Conservation (phyloP, 352 stramenopile genomes). For the Phytophthora constricta region DNA sequence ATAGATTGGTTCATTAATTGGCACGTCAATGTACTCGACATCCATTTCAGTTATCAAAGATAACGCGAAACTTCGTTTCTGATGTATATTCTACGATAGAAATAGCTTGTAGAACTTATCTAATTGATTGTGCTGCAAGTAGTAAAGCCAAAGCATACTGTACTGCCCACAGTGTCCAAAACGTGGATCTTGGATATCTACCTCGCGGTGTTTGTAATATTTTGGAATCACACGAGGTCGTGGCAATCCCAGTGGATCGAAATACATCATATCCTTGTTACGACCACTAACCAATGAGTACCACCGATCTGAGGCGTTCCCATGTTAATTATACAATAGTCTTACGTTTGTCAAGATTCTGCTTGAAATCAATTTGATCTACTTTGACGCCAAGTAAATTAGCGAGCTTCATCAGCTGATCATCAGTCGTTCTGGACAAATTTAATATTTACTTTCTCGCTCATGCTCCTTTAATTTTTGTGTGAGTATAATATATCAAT, state of each 20-base stretch:
- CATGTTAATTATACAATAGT: slow-evolving; percentile 12
- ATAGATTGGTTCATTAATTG: no score
- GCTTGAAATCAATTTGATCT: slow-evolving; percentile 15
- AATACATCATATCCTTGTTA: slow-evolving; percentile 11
- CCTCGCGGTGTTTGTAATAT: background rate
- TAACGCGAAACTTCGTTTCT: background rate
- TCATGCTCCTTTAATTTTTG: background rate
- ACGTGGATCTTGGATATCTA: background rate
- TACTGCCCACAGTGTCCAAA: background rate
- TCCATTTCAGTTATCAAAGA: background rate
- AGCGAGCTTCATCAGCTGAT: slow-evolving; percentile 4
- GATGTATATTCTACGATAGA: no score
- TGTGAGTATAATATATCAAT: background rate
- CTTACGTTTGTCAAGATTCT: background rate
- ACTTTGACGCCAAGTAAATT: background rate
- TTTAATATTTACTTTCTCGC: slow-evolving; percentile 12
- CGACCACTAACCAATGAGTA: slow-evolving; percentile 8
- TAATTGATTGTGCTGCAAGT: no score
- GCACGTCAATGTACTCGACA: no score
- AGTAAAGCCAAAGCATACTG: no score
- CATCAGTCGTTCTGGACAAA: background rate
- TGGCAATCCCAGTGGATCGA: slow-evolving; percentile 4
- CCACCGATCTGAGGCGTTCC: slow-evolving; percentile 5
- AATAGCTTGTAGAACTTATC: no score
- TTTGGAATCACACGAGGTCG: background rate